Conservation (phyloP, 2,329 filamentous ascomycete species). For the Coleophoma cylindrospora region DNA sequence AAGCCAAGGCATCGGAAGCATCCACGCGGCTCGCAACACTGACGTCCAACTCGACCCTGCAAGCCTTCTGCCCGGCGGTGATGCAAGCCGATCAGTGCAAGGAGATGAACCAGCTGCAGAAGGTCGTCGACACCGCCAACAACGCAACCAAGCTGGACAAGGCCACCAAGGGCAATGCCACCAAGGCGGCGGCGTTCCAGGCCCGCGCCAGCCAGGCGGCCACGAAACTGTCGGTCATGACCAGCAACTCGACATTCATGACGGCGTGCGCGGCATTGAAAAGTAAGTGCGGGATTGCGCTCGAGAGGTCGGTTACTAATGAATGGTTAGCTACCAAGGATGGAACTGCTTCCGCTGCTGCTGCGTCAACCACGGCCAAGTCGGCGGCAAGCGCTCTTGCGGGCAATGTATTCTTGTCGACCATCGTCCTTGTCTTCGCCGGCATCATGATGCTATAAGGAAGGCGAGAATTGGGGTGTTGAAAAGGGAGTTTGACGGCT, state of each 20-base stretch:
- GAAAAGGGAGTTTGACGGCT: no score
- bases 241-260: constrained; percentile 24
- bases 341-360: background rate
- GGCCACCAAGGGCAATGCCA: constrained; percentile 27
- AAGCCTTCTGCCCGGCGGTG: constrained; percentile 23
- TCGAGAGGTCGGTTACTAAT: background rate
- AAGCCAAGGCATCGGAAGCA: constrained; percentile 25
- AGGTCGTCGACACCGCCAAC: constrained; percentile 17
- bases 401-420: no score
- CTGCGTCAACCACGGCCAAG: background rate
- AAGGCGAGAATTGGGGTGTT: no score
- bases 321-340: background rate
- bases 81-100: constrained; percentile 21
- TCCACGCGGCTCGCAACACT: constrained; percentile 21
- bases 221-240: constrained; percentile 21
- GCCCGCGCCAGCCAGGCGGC: constrained; percentile 17
- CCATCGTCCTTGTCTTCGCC: no score
- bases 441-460: no score
- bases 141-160: constrained; percentile 21
- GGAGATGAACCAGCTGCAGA: constrained; percentile 17
- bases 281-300: background rate
- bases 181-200: constrained; percentile 28
- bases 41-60: constrained; percentile 27
- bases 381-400: no score
- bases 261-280: background rate